Base-by-base conservation (phyloP, 257 asterid genomes). In the Salvia miltiorrhiza region DNA sequence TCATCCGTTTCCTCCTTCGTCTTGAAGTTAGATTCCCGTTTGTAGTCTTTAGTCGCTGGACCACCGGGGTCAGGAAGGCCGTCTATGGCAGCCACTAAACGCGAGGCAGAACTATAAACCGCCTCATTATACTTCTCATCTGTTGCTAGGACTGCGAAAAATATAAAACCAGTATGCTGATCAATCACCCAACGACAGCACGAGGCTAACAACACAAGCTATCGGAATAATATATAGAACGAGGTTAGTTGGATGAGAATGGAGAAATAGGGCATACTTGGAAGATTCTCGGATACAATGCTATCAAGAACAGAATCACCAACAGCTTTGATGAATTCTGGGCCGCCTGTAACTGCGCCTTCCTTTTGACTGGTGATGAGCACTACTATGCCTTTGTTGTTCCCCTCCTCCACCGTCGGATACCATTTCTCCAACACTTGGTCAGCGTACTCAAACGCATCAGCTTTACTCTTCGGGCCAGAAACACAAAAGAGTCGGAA, bases 51-150 rank as follows among this genome's bases (percentile, higher is more conserved):
- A 53, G 86, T 32, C 78, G 65, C 26, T 3, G 99, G 99, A 32
- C 98, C 99, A 17, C 99, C 99, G 10, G 97, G 88, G 70, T 91
- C 99, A 6, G 99, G 98, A 66, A 94, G 98, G 4, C 99, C 98
- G 45, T 91, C 98, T 43, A 89, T 82, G 50, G 97, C 97, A 32
- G 97, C 89, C 70, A 81, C 98, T 11, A 94, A 78, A 52, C 98
- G 97, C 28, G 63, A 83, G 23, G 98, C 95, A 0, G 94, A 86
- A 63, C 83, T 82, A 65, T 28, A 85, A 21, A 92, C 59, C 40
- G 99, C 99, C 80, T 94, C 99, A 24, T 91, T 94, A 79, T 94
- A 94, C 84, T 88, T 94, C 67, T 94, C 99, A 37, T 94, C 99
- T 12, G 96, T 84, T 33, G 99, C 96, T 41, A 94, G 78, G 61